Evolutionary conservation across 2,329 filamentous ascomycete species (phyloP).

Genomic region (Camptophora hylomeconis): DNA sequence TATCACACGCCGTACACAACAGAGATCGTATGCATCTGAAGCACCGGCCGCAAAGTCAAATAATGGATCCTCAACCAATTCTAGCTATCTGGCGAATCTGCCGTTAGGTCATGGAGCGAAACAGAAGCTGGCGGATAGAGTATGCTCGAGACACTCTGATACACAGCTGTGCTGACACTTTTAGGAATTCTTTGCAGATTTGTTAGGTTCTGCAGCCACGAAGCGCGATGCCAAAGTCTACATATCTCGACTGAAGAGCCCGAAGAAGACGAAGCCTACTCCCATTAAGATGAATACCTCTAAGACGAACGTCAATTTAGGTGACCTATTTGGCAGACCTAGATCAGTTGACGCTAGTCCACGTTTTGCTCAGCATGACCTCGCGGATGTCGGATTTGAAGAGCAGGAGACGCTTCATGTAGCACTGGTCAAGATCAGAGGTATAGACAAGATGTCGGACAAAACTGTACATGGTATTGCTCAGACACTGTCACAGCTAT

Average conservation of each 20-base stretch:
- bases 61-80: too few relatives aligned
- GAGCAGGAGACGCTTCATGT: conserved; percentile 50
- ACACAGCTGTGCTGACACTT: conserved; percentile 4
- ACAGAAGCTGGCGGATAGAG: conserved; percentile 30
- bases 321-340: conserved; percentile 45
- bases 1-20: too few relatives aligned
- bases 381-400: conserved; percentile 22
- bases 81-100: too few relatives aligned
- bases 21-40: too few relatives aligned
- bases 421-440: conserved; percentile 72
- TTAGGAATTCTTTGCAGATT: conserved; percentile 73
- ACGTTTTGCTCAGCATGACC: conserved; percentile 42
- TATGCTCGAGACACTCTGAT: conserved; percentile 20
- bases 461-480: conserved; percentile 60
- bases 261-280: conserved; percentile 14
- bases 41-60: too few relatives aligned
- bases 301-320: conserved; percentile 29
- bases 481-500: conserved; percentile 71
- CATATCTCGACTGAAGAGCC: conserved; percentile 64
- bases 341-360: conserved; percentile 46
- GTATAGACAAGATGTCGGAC: conserved; percentile 58
- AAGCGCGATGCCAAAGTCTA: conserved; percentile 89
- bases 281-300: conserved; percentile 7
- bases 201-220: conserved; percentile 78
- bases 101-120: conserved; percentile 26